Evolutionary conservation across 2,329 filamentous ascomycete genomes (phyloP).

Genomic region (Aspergillus arachidicola): DNA sequence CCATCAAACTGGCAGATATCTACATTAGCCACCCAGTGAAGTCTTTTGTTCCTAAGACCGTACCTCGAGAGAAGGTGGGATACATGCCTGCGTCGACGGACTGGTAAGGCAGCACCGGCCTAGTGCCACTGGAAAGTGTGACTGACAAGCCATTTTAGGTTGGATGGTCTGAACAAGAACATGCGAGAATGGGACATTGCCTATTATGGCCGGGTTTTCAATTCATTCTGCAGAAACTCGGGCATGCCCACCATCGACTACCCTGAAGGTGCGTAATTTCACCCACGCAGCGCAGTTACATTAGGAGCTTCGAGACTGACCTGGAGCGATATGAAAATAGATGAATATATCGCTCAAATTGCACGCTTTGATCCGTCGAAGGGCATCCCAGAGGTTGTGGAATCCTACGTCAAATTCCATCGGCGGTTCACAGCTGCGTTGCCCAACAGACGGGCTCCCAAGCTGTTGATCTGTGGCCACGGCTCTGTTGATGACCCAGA

Average conservation of each 20-base stretch:
- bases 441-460: conserved; percentile 59
- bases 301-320: not conserved
- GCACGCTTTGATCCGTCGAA: conserved; percentile 84
- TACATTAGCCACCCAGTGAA: conserved; percentile 83
- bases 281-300: not conserved
- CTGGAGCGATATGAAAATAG: conserved; percentile 27
- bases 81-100: conserved; percentile 82
- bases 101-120: conserved; percentile 53
- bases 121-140: not conserved
- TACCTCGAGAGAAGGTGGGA: conserved; percentile 67
- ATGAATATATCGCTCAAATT: conserved; percentile 77
- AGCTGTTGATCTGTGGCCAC: conserved; percentile 77
- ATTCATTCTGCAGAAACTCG: conserved; percentile 62
- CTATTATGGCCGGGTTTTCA: conserved; percentile 77
- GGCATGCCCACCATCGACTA: conserved; percentile 44
- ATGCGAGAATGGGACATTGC: conserved; percentile 70
- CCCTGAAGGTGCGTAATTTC: conserved; percentile 36
- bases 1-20: conserved; percentile 70
- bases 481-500: conserved; percentile 82
- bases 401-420: conserved; percentile 73
- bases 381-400: conserved; percentile 76
- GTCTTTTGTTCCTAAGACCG: conserved; percentile 70
- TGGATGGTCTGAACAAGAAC: conserved; percentile 78
- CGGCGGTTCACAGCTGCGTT: conserved; percentile 57
- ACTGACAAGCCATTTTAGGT: conserved; percentile 43